A percentile compares a stretch with the other conserved stretches of the same genome.
phyloP scores from a whole-genome alignment of 176 grass and related monocot genomes.

The Avena sativa region DNA sequence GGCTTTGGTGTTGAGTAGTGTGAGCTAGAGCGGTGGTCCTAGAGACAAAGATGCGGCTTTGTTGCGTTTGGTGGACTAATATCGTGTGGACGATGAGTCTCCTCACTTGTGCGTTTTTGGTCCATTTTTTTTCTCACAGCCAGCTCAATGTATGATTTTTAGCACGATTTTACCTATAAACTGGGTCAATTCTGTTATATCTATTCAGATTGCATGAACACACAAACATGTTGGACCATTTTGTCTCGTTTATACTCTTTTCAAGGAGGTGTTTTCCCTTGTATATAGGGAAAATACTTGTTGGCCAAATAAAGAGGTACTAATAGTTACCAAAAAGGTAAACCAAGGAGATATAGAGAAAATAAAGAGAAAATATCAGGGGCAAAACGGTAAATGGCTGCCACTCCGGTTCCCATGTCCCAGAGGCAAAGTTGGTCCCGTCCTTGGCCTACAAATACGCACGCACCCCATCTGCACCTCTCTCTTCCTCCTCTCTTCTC shows the following conservation, averaged over 20 bases:
- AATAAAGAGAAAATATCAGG: not conserved
- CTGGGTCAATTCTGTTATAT: too few relatives aligned
- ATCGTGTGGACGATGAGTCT: too few relatives aligned
- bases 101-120: too few relatives aligned
- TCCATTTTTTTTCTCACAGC: too few relatives aligned
- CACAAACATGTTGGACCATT: not conserved
- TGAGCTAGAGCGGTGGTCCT: too few relatives aligned
- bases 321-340: not conserved
- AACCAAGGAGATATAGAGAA: not conserved
- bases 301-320: not conserved
- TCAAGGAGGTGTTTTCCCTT: not conserved
- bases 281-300: not conserved
- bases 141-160: too few relatives aligned
- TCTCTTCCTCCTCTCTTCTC: not conserved
- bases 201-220: too few relatives aligned
- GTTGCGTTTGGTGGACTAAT: too few relatives aligned
- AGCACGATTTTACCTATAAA: too few relatives aligned
- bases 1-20: too few relatives aligned
- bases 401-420: constrained; percentile 13
- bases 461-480: constrained; percentile 32
- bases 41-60: too few relatives aligned
- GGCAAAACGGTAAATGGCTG: not conserved
- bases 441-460: constrained; percentile 69
- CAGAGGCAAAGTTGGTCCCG: constrained; percentile 44
- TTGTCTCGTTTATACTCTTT: not conserved